phyloP scores from a whole-genome alignment of 495 filamentous ascomycete genomes.

The Hypomontagnella monticulosa region DNA sequence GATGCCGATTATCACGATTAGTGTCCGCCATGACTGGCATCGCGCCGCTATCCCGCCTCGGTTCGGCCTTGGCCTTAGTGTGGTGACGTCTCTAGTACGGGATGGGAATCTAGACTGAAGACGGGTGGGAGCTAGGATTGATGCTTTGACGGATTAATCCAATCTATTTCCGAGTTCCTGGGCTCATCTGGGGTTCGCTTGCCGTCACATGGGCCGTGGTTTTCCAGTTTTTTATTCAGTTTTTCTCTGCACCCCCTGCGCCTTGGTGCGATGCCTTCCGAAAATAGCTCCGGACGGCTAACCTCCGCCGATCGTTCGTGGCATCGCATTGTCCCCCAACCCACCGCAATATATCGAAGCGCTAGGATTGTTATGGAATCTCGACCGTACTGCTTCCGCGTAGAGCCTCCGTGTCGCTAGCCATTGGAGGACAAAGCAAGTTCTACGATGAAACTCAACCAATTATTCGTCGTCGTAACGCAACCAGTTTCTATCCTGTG shows the following conservation, averaged over 20 bases:
- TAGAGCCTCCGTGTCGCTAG: constrained; percentile 8
- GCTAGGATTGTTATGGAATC: constrained; percentile 36
- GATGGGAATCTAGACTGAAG: not conserved
- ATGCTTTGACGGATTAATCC: constrained; percentile 8
- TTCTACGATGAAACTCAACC: not conserved
- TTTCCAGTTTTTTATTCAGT: not conserved
- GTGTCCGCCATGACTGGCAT: not conserved
- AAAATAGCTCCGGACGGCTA: constrained; percentile 38
- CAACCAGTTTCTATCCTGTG: constrained; percentile 1
- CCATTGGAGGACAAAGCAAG: constrained; percentile 20
- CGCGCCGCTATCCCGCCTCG: constrained; percentile 28
- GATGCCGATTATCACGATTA: constrained; percentile 9
- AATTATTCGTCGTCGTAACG: not conserved
- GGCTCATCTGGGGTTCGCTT: constrained; percentile 3
- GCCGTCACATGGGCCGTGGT: constrained; percentile 2
- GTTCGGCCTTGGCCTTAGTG: constrained; percentile 6
- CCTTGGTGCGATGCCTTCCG: constrained; percentile 15
- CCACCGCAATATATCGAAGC: constrained; percentile 21
- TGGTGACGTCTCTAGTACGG: not conserved
- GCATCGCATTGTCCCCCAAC: constrained; percentile 23
- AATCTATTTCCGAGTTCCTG: constrained; percentile 31
- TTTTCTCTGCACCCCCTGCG: not conserved
- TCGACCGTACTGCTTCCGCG: constrained; percentile 11
- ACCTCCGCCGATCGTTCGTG: constrained; percentile 38
- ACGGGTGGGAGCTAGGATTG: not conserved